Evolutionary conservation across 768 basidiomycete genomes (phyloP), one percentile per base, ranked within the genome.

Genomic region (Tulasnella sp.): DNA sequence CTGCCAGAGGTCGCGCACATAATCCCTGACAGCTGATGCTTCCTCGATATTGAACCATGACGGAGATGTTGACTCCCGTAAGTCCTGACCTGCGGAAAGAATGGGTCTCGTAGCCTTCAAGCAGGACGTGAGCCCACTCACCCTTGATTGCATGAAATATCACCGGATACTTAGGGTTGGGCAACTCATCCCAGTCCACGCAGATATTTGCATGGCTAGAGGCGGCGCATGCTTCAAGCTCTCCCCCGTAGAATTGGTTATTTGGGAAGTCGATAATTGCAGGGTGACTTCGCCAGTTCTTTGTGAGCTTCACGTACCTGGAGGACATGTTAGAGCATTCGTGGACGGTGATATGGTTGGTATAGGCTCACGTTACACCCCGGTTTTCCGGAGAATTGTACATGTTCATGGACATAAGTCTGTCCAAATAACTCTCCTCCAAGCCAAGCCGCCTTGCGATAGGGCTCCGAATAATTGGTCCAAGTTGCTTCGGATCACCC

Each of bases 401-500:
- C 46, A 11, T 81, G 81, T 82, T 85, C 86, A 85, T 84, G 6
- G 84, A 81, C 89, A 90, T 90, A 35, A 90, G 81, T 10, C 92
- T 85, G 80, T 91, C 90, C 40, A 93, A 82, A 78, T 88, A 92
- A 79, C 91, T 91, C 29, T 81, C 85, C 79, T 88, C 88, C 3
- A 92, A 82, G 0, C 90, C 90, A 3, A 92, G 84, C 44, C 85
- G 85, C n/a, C 87, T 84, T 2, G 91, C 91, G 48, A 91, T 84
- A 1, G 80, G 79, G 0, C 91, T 92, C 0, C 88, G 86, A 74
- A 92, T 88, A 77, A 92, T 89, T 0, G 92, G 92, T 0, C 92
- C 91, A 9, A 92, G 85, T 80, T 92, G 92, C 82, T 90, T 91
- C 0, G 89, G 91, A 80, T 93, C 92, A 0, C 92, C 91, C 0